Evolutionary conservation across 2,329 filamentous ascomycete species (phyloP), one percentile per base, ranked within the genome.

Genomic region (Helicocarpus griseus): DNA sequence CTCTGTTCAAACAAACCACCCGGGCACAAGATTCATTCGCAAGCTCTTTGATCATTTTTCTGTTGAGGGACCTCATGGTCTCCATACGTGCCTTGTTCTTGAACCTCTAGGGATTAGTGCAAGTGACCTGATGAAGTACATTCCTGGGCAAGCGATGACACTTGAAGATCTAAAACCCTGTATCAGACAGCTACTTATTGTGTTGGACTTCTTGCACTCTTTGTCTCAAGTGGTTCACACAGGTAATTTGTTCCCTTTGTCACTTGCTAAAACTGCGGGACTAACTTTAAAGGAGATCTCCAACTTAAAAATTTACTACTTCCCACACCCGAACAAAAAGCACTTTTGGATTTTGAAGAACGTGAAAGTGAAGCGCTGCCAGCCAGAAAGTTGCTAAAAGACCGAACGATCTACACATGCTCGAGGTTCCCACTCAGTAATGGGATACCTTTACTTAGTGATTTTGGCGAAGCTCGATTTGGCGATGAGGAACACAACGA

Each of bases 191-290:
- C 60, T 73, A 9, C 64, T 73, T 4, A 55, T 66, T 46, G 66
- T 61, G 8, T 64, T 73, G 5, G 66, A 72, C 47, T 73, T 70
- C 54, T 62, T 73, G 11, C 69, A 73, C 55, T 58, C 66, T 2
- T 62, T 71, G 48, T 71, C 67, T 49, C 62, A 62, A 48, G 53
- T 73, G 19, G 65, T 73, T 17, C 69, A 73, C 55, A 71, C 70
- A 9, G 68, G 69, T 69, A 50, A n/a, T n/a, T 41, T 59, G 53
- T 4, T 50, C 22, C 38, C 24, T n/a, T 54, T 49, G 7, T 5
- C 14, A 11, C 21, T 49, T 11, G 6, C 9, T 14, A 4, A 9
- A 17, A 3, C 4, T 22, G 22, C 31, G n/a, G 17, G 28, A 38
- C 22, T 22, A 26, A 46, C 31, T 1, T 57, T 69, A 8, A 74